A percentile compares a stretch with the other conserved stretches of the same genome.
phyloP scores from a whole-genome alignment of 257 asterid genomes.

The Craterostigma plantagineum region DNA sequence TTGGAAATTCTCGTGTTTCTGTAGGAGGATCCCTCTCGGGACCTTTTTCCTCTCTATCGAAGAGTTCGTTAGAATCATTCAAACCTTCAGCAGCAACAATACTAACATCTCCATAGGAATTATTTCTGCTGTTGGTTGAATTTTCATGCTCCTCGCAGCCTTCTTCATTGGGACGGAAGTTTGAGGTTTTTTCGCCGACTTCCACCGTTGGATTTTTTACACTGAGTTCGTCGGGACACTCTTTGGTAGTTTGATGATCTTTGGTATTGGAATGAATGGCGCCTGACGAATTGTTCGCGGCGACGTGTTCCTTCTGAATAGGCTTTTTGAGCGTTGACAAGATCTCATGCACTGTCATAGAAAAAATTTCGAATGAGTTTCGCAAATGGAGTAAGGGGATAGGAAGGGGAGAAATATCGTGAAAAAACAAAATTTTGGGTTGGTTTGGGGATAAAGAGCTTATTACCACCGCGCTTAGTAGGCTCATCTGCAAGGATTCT shows the following conservation, averaged over 20 bases:
- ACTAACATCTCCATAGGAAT: not conserved
- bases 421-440: constrained; percentile 4
- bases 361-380: constrained; percentile 8
- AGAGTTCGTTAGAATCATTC: constrained; percentile 9
- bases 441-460: constrained; percentile 7
- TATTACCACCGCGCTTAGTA: constrained; percentile 63
- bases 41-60: constrained; percentile 1
- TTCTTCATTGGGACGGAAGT: constrained; percentile 9
- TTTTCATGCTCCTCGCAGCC: constrained; percentile 18
- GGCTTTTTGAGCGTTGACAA: constrained; percentile 55
- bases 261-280: constrained; percentile 16
- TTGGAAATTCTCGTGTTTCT: constrained; percentile 30
- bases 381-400: constrained; percentile 3
- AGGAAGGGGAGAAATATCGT: constrained; percentile 4
- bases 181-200: constrained; percentile 15
- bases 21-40: constrained; percentile 9
- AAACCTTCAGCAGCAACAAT: constrained; percentile 9
- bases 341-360: constrained; percentile 56
- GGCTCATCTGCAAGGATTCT: constrained; percentile 22
- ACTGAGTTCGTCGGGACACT: constrained; percentile 15
- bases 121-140: constrained; percentile 9
- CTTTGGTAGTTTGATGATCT: constrained; percentile 12
- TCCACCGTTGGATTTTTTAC: constrained; percentile 13
- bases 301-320: constrained; percentile 15
- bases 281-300: constrained; percentile 21